These are phyloP conservation scores for Penicillium waksmanii DNA, from an alignment of 495 filamentous ascomycete species.

Conservation along the genomic window DNA sequence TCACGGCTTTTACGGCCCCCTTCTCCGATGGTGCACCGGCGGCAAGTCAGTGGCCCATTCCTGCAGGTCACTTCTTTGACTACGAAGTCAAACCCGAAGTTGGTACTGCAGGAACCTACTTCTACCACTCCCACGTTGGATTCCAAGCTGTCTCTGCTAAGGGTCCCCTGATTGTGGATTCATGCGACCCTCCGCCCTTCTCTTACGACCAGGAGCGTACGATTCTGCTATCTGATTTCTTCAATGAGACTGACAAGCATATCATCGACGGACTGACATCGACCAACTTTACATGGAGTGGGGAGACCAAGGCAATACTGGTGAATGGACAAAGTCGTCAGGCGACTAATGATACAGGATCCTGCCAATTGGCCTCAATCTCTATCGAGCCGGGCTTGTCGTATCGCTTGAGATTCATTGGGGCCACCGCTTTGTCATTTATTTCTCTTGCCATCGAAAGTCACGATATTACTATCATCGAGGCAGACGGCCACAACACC, in stretches of 20 bases:
- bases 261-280: slow-evolving; percentile 44
- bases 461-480: slow-evolving; percentile 56
- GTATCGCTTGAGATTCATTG: slow-evolving; percentile 61
- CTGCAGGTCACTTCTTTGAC: slow-evolving; percentile 62
- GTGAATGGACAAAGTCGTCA: slow-evolving; percentile 47
- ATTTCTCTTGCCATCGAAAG: slow-evolving; percentile 53
- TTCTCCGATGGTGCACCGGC: slow-evolving; percentile 60
- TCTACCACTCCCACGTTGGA: slow-evolving; percentile 63
- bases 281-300: slow-evolving; percentile 16
- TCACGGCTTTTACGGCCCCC: slow-evolving; percentile 55
- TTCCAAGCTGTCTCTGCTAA: slow-evolving; percentile 57
- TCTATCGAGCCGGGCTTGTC: slow-evolving; percentile 59
- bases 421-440: slow-evolving; percentile 55
- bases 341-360: slow-evolving; percentile 38
- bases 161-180: slow-evolving; percentile 60
- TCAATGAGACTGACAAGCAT: slow-evolving; percentile 44
- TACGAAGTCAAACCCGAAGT: slow-evolving; percentile 56
- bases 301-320: slow-evolving; percentile 51
- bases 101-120: slow-evolving; percentile 59
- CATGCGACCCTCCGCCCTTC: slow-evolving; percentile 41
- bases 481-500: slow-evolving; percentile 61
- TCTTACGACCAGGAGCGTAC: slow-evolving; percentile 60
- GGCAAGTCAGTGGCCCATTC: slow-evolving; percentile 62
- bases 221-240: slow-evolving; percentile 56
- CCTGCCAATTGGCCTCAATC: slow-evolving; percentile 52